phyloP scores from a whole-genome alignment of 2,329 filamentous ascomycete genomes.

The Thelonectria blattea region DNA sequence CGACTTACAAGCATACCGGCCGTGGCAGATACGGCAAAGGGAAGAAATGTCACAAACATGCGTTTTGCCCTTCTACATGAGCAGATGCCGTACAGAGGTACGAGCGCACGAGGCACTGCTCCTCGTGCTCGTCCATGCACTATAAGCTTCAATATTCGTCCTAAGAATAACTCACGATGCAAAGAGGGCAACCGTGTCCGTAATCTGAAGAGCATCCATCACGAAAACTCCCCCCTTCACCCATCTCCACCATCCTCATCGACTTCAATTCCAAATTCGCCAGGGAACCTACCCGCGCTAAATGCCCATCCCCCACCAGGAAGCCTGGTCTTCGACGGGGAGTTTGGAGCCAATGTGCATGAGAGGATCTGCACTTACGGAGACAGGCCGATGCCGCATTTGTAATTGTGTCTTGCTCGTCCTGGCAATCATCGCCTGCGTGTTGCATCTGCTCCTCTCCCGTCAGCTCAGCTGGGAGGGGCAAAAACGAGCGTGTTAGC shows the following conservation, averaged over 20 bases:
- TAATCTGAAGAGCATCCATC: neutral
- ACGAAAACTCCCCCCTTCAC: constrained; percentile 13
- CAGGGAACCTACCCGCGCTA: constrained; percentile 54
- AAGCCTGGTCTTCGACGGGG: neutral
- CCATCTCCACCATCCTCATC: constrained; percentile 6
- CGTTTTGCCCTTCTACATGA: neutral
- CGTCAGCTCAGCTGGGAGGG: neutral
- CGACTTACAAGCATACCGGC: neutral
- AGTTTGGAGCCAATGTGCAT: neutral
- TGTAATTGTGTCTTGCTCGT: constrained; percentile 41
- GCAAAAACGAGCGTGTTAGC: neutral
- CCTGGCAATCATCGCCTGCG: too few species aligned
- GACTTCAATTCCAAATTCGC: constrained; percentile 44
- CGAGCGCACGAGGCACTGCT: neutral
- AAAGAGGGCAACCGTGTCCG: neutral
- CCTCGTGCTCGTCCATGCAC: neutral
- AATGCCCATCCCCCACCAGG: constrained; percentile 52
- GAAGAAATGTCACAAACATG: too few species aligned
- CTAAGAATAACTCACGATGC: neutral
- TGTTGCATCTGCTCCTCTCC: constrained; percentile 36
- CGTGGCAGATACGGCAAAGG: neutral
- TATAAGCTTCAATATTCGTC: neutral
- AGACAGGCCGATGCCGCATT: constrained; percentile 47
- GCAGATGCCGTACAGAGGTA: neutral
- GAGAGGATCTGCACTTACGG: constrained; percentile 45